A percentile compares a stretch with the other conserved stretches of the same genome.
phyloP scores from a whole-genome alignment of 2,329 filamentous ascomycete species.

The Trichoderma afroharzianum region DNA sequence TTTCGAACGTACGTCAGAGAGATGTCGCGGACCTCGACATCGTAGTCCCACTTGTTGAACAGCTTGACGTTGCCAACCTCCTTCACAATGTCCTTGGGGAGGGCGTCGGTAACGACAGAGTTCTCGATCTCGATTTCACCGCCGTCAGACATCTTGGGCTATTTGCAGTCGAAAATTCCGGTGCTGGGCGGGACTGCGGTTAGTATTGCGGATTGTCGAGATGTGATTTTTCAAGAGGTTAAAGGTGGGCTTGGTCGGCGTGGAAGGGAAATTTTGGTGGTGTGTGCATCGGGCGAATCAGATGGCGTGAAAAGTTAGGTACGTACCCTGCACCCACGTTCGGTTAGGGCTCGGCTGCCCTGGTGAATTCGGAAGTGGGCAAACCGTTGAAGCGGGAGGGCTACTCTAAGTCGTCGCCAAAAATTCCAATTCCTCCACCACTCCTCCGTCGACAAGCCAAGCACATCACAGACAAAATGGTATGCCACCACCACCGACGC shows the following conservation, averaged over 20 bases:
- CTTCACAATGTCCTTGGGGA: conserved; percentile 87
- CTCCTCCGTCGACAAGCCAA: conserved; percentile 35
- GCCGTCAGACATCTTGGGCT: conserved; percentile 81
- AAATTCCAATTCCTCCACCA: conserved; percentile 34
- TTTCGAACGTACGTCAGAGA: conserved; percentile 80
- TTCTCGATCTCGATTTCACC: conserved; percentile 91
- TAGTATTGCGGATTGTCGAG: conserved; percentile 39
- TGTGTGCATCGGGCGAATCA: conserved; percentile 37
- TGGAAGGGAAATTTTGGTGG: conserved; percentile 38
- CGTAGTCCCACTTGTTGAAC: conserved; percentile 97
- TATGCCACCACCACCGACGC: conserved; percentile 27
- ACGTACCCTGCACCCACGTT: conserved; percentile 29
- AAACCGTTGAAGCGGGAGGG: conserved; percentile 29
- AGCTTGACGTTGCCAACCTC: conserved; percentile 93
- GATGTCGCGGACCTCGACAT: conserved; percentile 99
- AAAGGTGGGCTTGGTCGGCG: conserved; percentile 32
- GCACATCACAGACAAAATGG: conserved; percentile 43
- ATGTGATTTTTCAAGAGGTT: conserved; percentile 35
- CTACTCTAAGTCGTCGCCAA: conserved; percentile 27
- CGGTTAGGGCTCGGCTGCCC: conserved; percentile 43
- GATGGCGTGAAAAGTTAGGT: conserved; percentile 24
- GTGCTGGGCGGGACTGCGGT: conserved; percentile 36
- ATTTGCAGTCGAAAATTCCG: conserved; percentile 37
- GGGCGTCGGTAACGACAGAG: conserved; percentile 70
- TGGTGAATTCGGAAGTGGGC: conserved; percentile 31